A percentile compares a stretch with the other conserved stretches of the same genome.
Conservation (phyloP, 257 asterid genomes). For the Cruciata laevipes region DNA sequence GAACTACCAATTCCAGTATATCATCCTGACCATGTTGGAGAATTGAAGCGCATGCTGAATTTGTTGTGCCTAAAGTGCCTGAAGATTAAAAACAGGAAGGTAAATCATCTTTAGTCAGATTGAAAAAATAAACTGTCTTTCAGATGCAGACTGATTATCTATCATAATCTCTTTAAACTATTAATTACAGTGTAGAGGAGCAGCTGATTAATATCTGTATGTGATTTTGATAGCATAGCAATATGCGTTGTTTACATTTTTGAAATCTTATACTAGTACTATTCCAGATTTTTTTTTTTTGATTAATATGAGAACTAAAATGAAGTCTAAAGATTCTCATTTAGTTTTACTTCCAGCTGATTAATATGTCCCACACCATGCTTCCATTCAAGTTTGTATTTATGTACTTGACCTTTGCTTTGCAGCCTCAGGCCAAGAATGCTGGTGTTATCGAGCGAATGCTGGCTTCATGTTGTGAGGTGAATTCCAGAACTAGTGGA, state of each 20-base stretch:
- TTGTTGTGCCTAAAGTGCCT: slow-evolving; percentile 78
- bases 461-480: slow-evolving; percentile 79
- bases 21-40: slow-evolving; percentile 89
- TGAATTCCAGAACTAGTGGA: slow-evolving; percentile 23
- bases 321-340: background rate
- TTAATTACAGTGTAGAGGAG: background rate
- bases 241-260: too few species aligned
- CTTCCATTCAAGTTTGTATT: background rate
- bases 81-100: slow-evolving; percentile 75
- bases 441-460: slow-evolving; percentile 52
- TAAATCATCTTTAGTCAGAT: slow-evolving; percentile 18
- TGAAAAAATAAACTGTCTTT: background rate
- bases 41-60: slow-evolving; percentile 65
- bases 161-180: background rate
- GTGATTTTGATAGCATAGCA: background rate
- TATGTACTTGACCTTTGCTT: slow-evolving; percentile 8
- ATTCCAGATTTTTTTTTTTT: background rate
- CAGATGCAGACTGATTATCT: background rate
- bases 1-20: slow-evolving; percentile 83
- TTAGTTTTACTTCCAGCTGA: background rate
- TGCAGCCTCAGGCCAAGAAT: slow-evolving; percentile 53
- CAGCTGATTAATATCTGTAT: background rate
- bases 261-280: background rate
- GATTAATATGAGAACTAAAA: background rate
- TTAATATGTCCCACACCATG: slow-evolving; percentile 1